A percentile compares a stretch with the other conserved stretches of the same genome.
Conservation (phyloP, 2,329 filamentous ascomycete species). For the Canariomyces notabilis region DNA sequence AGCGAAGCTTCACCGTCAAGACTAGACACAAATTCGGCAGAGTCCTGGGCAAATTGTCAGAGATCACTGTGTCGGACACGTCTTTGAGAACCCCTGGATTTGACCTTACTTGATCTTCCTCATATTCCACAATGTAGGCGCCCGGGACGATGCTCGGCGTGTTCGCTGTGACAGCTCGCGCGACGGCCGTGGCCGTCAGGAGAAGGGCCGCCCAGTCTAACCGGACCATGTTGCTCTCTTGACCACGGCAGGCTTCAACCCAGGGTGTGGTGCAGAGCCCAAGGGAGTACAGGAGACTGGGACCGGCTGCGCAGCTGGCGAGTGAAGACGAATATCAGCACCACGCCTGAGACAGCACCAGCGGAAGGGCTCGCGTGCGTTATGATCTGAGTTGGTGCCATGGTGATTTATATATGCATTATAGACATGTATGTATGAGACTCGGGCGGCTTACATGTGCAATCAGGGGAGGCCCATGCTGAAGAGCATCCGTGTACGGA, state of each 20-base stretch:
- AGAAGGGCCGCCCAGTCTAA: slow-evolving; percentile 32
- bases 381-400: slow-evolving; percentile 8
- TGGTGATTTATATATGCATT: slow-evolving; percentile 12
- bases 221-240: slow-evolving; percentile 32
- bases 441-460: neutral
- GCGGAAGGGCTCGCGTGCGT: neutral
- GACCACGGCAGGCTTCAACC: neutral
- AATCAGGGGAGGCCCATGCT: slow-evolving; percentile 4
- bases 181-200: slow-evolving; percentile 31
- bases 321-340: slow-evolving; percentile 11
- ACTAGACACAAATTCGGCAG: slow-evolving; percentile 35
- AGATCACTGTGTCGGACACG: neutral
- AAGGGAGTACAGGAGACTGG: slow-evolving; percentile 7
- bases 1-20: slow-evolving; percentile 38
- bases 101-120: slow-evolving; percentile 41
- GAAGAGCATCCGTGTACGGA: slow-evolving; percentile 10
- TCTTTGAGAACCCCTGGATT: neutral
- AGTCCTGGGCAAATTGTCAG: slow-evolving; percentile 32
- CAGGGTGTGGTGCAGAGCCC: neutral
- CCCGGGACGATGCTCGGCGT: slow-evolving; percentile 36
- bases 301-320: slow-evolving; percentile 11
- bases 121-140: slow-evolving; percentile 50
- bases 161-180: slow-evolving; percentile 23
- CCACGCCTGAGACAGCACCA: slow-evolving; percentile 3
- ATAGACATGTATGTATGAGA: neutral